These are phyloP conservation scores for Achlya hypogyna DNA, from an alignment of 352 stramenopile genomes.

Conservation along the genomic window DNA sequence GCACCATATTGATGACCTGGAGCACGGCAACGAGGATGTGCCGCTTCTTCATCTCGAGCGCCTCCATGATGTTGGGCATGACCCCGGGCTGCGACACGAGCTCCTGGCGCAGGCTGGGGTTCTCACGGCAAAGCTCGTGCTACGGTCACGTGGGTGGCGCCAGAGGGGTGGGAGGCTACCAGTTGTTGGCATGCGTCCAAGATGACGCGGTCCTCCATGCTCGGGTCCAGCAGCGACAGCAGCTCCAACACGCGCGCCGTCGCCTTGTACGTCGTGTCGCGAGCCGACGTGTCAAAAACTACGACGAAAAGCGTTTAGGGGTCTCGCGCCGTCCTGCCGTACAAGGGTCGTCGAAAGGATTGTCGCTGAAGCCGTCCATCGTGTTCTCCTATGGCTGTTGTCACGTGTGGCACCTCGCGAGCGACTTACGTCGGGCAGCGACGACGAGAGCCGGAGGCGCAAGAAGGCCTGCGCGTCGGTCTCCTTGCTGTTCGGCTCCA, in stretches of 20 bases:
- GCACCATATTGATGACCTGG: conserved; percentile 77
- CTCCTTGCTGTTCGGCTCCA: conserved; percentile 31
- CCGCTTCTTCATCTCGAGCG: conserved; percentile 86
- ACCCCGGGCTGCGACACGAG: conserved; percentile 87
- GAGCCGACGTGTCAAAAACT: conserved; percentile 25
- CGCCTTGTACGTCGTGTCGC: conserved; percentile 68
- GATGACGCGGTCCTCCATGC: conserved; percentile 80
- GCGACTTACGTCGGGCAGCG: conserved; percentile 5
- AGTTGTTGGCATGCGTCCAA: conserved; percentile 65
- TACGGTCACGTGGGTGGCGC: conserved; percentile 17
- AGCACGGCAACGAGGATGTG: conserved; percentile 80
- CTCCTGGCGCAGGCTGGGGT: conserved; percentile 57
- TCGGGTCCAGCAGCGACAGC: conserved; percentile 67
- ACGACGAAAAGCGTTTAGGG: neutral
- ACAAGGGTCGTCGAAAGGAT: conserved; percentile 56
- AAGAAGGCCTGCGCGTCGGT: neutral
- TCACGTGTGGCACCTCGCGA: neutral
- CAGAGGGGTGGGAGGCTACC: conserved; percentile 25
- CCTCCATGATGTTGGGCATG: conserved; percentile 89
- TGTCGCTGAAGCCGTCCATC: conserved; percentile 38
- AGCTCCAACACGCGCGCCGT: conserved; percentile 67
- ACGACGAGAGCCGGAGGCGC: conserved; percentile 7
- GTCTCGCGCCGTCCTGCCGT: neutral
- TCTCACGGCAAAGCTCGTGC: conserved; percentile 73
- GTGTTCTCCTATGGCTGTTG: conserved; percentile 5